phyloP scores from a whole-genome alignment of 805 yeast species.

The Phaffomyces antillensis region DNA sequence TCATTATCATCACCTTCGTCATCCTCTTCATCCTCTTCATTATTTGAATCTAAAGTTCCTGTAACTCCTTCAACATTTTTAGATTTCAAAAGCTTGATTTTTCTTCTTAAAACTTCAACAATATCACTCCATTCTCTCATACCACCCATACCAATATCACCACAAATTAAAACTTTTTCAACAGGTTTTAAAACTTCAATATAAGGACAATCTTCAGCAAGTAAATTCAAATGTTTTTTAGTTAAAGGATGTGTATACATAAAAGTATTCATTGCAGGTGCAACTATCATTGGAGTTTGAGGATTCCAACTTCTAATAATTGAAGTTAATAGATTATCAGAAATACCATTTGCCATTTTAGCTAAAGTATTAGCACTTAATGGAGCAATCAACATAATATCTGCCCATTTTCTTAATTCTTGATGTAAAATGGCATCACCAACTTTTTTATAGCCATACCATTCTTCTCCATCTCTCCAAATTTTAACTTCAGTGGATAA shows the following conservation, averaged over 20 bases:
- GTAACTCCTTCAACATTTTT: constrained; percentile 25
- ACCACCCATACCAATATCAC: constrained; percentile 89
- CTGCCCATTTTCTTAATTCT: constrained; percentile 82
- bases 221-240: constrained; percentile 54
- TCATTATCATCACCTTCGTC: constrained; percentile 1
- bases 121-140: constrained; percentile 86
- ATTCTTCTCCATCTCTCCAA: constrained; percentile 81
- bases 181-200: constrained; percentile 70
- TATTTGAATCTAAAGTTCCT: constrained; percentile 7
- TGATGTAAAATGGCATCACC: constrained; percentile 74
- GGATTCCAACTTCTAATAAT: constrained; percentile 78
- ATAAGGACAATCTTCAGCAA: constrained; percentile 69
- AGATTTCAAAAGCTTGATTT: constrained; percentile 12
- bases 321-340: constrained; percentile 68
- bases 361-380: constrained; percentile 75
- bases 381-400: constrained; percentile 69
- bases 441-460: constrained; percentile 47
- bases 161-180: constrained; percentile 72
- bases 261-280: constrained; percentile 85
- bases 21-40: constrained; percentile 5
- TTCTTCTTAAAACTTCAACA: constrained; percentile 48
- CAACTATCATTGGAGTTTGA: constrained; percentile 60
- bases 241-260: constrained; percentile 78
- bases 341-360: constrained; percentile 67
- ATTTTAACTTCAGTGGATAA: constrained; percentile 70